Base-by-base conservation (phyloP, 2,329 filamentous ascomycete genomes). In the Pyrenophora tritici-repentis region DNA sequence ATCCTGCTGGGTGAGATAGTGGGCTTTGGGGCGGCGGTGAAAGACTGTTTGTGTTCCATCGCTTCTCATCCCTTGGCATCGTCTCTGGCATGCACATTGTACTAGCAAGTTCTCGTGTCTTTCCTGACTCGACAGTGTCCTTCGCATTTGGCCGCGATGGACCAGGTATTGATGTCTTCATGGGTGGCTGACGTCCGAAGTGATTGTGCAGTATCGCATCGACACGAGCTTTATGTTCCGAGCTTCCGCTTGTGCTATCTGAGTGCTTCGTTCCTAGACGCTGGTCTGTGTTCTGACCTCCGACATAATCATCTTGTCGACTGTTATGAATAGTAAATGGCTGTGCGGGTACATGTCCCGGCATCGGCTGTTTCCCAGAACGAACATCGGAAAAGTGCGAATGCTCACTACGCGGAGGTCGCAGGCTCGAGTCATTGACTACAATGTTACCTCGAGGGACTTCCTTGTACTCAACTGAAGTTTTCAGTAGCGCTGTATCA, bases 11-110 rank as follows among this genome's bases (percentile, higher is more conserved):
- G 13, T 14, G 26, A 10, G 34, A 20, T 13, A 17, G 12, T 12
- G 37, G 47, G 13, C 22, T 31, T 39, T 12, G 39, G 3, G 47
- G 42, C 16, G 41, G 47, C 10, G 40, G 17, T 17, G 13, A 33
- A 9, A n/a, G 24, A 24, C 18, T 13, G 7, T 38, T 32, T 10
- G 18, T 52, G 7, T 44, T 9, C 43, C 48, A 48, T 26, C 18
- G 47, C 16, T 52, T 52, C 18, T 39, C 33, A 16, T 32, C 24
- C 20, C 40, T 47, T 18, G 48, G 39, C 13, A 16, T 16, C 1
- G 22, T 8, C 2, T 29, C 3, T 8, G 18, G 41, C 3, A 12
- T 51, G 17, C 1, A 32, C 4, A 24, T 0, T 29, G 42, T 16
- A 22, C 10, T 14, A 31, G 34, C 32, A 24, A 16, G 26, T 6